Evolutionary conservation across 345 rosid species (phyloP), one percentile per base, ranked within the genome.

Genomic region (Aquilaria sinensis): DNA sequence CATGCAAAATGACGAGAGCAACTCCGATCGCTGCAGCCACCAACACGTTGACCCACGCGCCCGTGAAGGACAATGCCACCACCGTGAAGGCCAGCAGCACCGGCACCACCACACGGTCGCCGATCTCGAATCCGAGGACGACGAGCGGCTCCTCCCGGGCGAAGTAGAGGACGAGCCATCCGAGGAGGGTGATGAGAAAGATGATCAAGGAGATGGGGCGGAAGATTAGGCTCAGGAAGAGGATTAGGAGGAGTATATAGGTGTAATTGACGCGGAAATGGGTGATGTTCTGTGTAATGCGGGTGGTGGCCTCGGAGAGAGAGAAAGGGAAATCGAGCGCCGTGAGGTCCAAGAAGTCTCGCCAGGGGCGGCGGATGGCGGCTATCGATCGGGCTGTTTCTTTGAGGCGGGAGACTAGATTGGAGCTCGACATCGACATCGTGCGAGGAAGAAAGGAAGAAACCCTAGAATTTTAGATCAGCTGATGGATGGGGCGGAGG

Each of bases 151-250:
- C 88, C 29, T 87, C 77, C 56, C 91, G 87, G 54, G 80, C 74
- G 81, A 88, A 80, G 69, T 76, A 88, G 75, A 88, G 85, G 71
- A 80, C 74, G 73, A 78, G 56, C 96, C 96, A 88, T 10, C 83
- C 87, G 53, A 77, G 34, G 16, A 76, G 71, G 16, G 74, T 70
- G n/a, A 85, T 54, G 3, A 81, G 6, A 63, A 81, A 75, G 12
- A 82, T 79, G 72, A 88, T 64, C 33, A 83, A 32, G 2, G 89
- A 76, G 53, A 85, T 48, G 2, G 91, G 96, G n/a, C 79, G 91
- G 61, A 63, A 72, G 31, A 88, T 54, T 60, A 88, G 71, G 65
- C 84, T 68, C 9, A 88, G 16, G 66, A 76, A 67, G 71, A 88
- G 64, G 70, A 78, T 53, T 1, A 77, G 2, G 16, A 75, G 65